phyloP scores from a whole-genome alignment of 2,329 filamentous ascomycete genomes.

The Dothistroma septosporum region DNA sequence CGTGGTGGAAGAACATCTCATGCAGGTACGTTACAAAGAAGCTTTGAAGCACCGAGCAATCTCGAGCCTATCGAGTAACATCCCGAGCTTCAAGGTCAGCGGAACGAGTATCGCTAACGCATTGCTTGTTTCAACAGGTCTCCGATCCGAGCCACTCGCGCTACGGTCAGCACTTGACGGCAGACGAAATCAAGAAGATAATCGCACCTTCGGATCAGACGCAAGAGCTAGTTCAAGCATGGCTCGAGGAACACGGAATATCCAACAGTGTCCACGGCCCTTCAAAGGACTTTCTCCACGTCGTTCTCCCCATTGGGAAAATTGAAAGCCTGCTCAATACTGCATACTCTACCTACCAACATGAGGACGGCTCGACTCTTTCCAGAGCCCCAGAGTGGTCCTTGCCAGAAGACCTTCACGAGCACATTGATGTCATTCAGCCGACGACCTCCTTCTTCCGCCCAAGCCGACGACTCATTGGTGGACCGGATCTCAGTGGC shows the following conservation, averaged over 20 bases:
- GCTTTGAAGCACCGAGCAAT: background rate
- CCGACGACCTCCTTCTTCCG: conserved; percentile 59
- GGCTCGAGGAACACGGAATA: conserved; percentile 54
- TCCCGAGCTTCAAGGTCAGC: background rate
- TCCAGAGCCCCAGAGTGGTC: conserved; percentile 56
- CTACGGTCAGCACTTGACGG: conserved; percentile 52
- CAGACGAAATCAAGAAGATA: conserved; percentile 51
- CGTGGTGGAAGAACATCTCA: conserved; percentile 53
- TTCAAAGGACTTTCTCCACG: conserved; percentile 56
- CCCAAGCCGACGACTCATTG: conserved; percentile 27
- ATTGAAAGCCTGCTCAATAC: conserved; percentile 54
- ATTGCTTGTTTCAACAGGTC: conserved; percentile 29
- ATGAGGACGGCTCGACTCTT: conserved; percentile 45
- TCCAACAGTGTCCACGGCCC: conserved; percentile 45
- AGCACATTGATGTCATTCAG: conserved; percentile 57
- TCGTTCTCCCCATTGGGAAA: conserved; percentile 49
- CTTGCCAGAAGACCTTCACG: conserved; percentile 54
- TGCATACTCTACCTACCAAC: conserved; percentile 51
- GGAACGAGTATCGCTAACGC: background rate
- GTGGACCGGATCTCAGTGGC: conserved; percentile 9
- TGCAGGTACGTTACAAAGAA: conserved; percentile 33
- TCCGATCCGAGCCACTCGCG: conserved; percentile 52
- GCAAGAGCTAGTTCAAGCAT: conserved; percentile 51
- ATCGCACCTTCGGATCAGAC: conserved; percentile 53
- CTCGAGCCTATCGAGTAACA: no score